Evolutionary conservation across 805 yeast species (phyloP), one percentile per base, ranked within the genome.

Genomic region (Saccharomycopsis malanga): DNA sequence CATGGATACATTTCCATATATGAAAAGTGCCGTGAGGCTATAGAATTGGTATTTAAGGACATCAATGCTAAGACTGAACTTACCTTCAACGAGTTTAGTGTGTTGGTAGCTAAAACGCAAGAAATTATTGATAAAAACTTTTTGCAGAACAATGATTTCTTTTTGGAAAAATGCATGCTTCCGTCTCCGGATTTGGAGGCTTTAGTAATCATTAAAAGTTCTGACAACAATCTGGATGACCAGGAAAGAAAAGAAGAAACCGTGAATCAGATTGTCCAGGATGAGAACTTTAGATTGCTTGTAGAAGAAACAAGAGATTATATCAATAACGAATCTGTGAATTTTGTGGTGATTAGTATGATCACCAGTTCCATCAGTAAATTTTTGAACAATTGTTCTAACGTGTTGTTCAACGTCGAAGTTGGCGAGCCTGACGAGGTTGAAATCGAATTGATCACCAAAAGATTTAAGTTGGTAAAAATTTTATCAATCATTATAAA

Each of bases 51-150:
- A 21, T 87, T 87, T 60, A 73, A 68, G 9, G 71, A 70, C 9
- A 66, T 85, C 24, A 81, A 78, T 53, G 94, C 95, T 29, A 73
- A 88, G 53, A 77, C 84, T 17, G 89, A 81, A 57, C 62, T 91
- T 43, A 65, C 81, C 1, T 63, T 79, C 17, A 76, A 72, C 15
- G 83, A 85, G 49, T 79, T 88, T 57, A 70, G 76, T 23, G 56
- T 57, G 1, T 59, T 71, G 34, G 55, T 79, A 12, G 62, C 64
- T 32, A 65, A 65, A 50, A 63, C 71, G 4, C 71, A 69, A 49
- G 53, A 62, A 42, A 48, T 65, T 44, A 59, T 68, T 32, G 73
- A 71, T 22, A 10, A 48, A 46, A 54, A 56, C 25, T 54, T 58
- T 27, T 15, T 57, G 45, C n/a, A 12, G 12, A 5, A n/a, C 6